Conservation (phyloP, 805 yeast species). For the Metschnikowia orientalis region DNA sequence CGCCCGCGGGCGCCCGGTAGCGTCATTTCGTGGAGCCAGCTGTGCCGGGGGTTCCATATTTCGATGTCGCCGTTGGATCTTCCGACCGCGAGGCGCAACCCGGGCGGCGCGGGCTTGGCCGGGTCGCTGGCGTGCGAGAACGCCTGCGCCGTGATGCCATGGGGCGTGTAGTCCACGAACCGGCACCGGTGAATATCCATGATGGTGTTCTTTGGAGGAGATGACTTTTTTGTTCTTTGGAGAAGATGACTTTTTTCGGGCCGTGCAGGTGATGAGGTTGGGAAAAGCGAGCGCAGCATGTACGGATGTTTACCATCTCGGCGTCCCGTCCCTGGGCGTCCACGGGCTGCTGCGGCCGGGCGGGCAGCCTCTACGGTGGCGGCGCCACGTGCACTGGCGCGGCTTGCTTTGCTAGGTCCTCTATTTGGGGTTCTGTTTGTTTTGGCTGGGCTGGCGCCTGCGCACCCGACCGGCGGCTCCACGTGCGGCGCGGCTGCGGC, state of each 20-base stretch:
- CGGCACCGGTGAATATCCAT: slow-evolving; percentile 88
- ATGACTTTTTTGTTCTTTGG: too few species aligned
- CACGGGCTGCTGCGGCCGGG: too few species aligned
- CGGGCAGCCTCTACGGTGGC: too few species aligned
- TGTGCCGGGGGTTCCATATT: slow-evolving; percentile 83
- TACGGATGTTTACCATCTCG: too few species aligned
- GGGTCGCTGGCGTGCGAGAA: slow-evolving; percentile 52
- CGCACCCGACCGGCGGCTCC: too few species aligned
- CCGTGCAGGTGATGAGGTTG: slow-evolving; percentile 17
- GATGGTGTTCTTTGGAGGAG: slow-evolving; percentile 6
- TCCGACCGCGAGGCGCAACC: slow-evolving; percentile 82
- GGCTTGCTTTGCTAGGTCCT: too few species aligned
- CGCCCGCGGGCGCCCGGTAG: slow-evolving; percentile 78
- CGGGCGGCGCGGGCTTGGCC: slow-evolving; percentile 38
- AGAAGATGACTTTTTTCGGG: slow-evolving; percentile 12
- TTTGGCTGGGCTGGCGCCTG: too few species aligned
- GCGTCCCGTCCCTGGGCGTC: too few species aligned
- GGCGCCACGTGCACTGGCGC: too few species aligned
- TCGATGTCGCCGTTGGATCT: slow-evolving; percentile 93
- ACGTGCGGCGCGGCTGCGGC: too few species aligned
- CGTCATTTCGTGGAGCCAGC: slow-evolving; percentile 73
- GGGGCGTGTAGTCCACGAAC: slow-evolving; percentile 85
- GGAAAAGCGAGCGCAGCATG: slow-evolving; percentile 4
- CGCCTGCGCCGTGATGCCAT: slow-evolving; percentile 73
- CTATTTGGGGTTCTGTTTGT: too few species aligned